phyloP scores from a whole-genome alignment of 2,329 filamentous ascomycete genomes.

The Fusarium succisae region DNA sequence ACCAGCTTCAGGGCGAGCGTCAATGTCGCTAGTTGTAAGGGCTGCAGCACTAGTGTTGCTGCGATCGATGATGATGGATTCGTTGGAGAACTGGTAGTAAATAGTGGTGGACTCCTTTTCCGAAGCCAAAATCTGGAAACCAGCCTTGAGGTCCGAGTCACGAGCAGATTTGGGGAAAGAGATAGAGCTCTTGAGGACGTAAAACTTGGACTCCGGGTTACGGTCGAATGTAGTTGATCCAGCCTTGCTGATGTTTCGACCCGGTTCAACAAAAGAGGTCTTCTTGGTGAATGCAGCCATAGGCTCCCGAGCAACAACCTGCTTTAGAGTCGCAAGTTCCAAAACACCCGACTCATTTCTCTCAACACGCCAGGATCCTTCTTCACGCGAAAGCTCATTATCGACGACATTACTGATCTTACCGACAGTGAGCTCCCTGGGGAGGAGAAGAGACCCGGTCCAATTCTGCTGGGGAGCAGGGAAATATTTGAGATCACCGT shows the following conservation, averaged over 20 bases:
- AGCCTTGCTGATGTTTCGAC: slow-evolving; percentile 32
- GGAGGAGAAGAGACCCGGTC: slow-evolving; percentile 54
- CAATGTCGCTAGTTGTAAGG: slow-evolving; percentile 50
- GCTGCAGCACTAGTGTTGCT: slow-evolving; percentile 53
- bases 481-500: slow-evolving; percentile 48
- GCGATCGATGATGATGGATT: slow-evolving; percentile 53
- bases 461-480: slow-evolving; percentile 55
- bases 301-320: slow-evolving; percentile 51
- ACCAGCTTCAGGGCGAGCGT: slow-evolving; percentile 50
- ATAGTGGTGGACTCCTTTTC: slow-evolving; percentile 52
- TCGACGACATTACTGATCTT: slow-evolving; percentile 52
- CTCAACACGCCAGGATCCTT: slow-evolving; percentile 51
- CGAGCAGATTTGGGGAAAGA: slow-evolving; percentile 50
- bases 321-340: slow-evolving; percentile 50
- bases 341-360: slow-evolving; percentile 46
- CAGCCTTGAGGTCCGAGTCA: slow-evolving; percentile 48
- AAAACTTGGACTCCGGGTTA: slow-evolving; percentile 48
- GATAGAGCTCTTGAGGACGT: slow-evolving; percentile 49
- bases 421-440: slow-evolving; percentile 53
- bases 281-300: slow-evolving; percentile 45
- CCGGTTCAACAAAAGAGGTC: slow-evolving; percentile 35
- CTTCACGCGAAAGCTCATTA: slow-evolving; percentile 51
- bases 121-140: slow-evolving; percentile 53
- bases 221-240: slow-evolving; percentile 17
- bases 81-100: slow-evolving; percentile 57